Base-by-base conservation (phyloP, 805 yeast species). In the Candida maesae region DNA sequence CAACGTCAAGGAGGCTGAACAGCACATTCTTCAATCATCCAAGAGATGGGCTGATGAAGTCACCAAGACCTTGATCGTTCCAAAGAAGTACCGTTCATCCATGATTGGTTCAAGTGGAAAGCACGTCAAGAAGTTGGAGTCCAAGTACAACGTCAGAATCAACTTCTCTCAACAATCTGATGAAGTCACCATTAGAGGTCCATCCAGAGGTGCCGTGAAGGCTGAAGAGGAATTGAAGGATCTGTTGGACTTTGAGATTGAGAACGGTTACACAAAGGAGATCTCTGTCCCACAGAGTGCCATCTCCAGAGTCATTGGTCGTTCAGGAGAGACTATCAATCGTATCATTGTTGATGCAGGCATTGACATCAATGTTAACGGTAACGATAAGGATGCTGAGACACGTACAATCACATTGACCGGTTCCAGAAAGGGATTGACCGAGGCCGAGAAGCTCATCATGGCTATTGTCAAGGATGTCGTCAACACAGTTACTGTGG, bases 301-400 rank as follows among this genome's bases (percentile, higher is more conserved):
- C n/a, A 74, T 91, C 45, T 74, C 96, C 16, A 74, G 88, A 58
- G 80, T 93, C 44, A 89, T 93, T 60, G 99, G 99, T 55, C 88
- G 84, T 57, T 71, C 73, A 45, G 97, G 98, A 59, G 91, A 86
- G 46, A 76, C 74, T 38, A 83, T 93, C 56, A 84, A 81, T 47
- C 86, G 84, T 56, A 81, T 95, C 43, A 77, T 86, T 46, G 89
- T 82, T 42, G 71, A 65, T 38, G 61, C 63, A 37, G 72, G 70
- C 36, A 77, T 80, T 60, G 67, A 67, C 36, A 66, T 70, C 43
- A 63, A 42, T 60, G 71, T 68, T 18, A 70, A 68, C 36, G 63
- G 61, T 14, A 63, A 59, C 25, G 81, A 74, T 39, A 65, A 68
- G 35, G 70, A 64, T 25, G 47, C 66, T 13, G 84, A 79, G 5